Conservation (phyloP, 495 filamentous ascomycete genomes). For the Daldinia vernicosa region DNA sequence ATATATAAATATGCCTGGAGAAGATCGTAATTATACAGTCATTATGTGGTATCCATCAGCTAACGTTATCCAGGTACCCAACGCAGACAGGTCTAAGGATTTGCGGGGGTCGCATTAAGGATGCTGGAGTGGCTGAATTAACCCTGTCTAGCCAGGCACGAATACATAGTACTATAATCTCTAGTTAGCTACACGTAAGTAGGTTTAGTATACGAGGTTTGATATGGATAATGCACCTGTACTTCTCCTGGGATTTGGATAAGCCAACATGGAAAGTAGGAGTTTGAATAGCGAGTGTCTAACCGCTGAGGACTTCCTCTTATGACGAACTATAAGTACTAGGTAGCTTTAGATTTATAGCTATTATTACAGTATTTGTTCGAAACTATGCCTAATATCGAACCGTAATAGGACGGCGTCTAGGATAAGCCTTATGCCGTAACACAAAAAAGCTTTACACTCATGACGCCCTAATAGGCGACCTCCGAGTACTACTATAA, state of each 20-base stretch:
- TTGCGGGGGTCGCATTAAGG: not conserved
- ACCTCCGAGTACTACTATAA: too few relatives aligned
- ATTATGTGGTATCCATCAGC: slow-evolving; percentile 18
- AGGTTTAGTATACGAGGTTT: not conserved
- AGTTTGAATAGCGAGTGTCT: not conserved
- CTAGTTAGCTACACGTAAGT: not conserved
- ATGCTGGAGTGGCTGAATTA: not conserved
- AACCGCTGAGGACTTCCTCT: not conserved
- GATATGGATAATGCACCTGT: not conserved
- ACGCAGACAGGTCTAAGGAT: not conserved
- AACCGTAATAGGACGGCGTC: too few relatives aligned
- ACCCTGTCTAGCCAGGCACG: slow-evolving; percentile 2
- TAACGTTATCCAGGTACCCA: slow-evolving; percentile 11
- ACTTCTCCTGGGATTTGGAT: not conserved
- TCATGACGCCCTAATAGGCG: too few relatives aligned
- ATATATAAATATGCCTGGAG: not conserved
- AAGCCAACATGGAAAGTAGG: not conserved
- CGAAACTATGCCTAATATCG: too few relatives aligned
- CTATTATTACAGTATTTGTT: not conserved
- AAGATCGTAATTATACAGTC: slow-evolving; percentile 4
- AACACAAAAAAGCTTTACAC: too few relatives aligned
- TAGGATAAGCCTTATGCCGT: too few relatives aligned
- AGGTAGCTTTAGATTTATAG: not conserved
- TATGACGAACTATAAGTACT: not conserved
- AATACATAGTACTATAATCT: not conserved